Base-by-base conservation (phyloP, 2,329 filamentous ascomycete species). In the Diaporthe citrichinensis region DNA sequence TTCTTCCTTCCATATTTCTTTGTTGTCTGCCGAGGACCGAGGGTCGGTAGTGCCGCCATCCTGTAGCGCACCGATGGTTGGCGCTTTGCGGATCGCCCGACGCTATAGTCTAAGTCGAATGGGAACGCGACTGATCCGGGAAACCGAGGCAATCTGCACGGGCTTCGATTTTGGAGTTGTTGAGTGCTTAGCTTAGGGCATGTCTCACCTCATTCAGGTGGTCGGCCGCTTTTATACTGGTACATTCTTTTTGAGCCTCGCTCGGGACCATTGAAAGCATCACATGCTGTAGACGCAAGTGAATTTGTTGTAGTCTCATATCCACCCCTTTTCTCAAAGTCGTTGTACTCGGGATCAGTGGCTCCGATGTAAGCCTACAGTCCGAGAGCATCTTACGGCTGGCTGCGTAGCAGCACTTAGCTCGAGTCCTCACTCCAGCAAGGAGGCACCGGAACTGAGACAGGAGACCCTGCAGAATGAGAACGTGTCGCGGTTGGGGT, bases 21-120 rank as follows among this genome's bases (percentile, higher is more conserved):
- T 69, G 65, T 69, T 55, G 65, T 39, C 46, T 39, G 31, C 34
- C 34, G 31, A 69, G 65, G 49, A 39, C 49, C 49, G 65, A 69
- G 65, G 46, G 49, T 55, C 49, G 34, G 49, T 69, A 23, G 49
- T 31, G 49, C 31, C 31, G 65, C 49, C 34, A 31, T 55, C 46
- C 20, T 36, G 10, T 55, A 55, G 65, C n/a, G 65, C 2, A 20
- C 49, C 28, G 20, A 36, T 23, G 28, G 39, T 55, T 25, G 62
- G 62, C 28, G 49, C 34, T 28, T 41, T 39, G 65, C 65, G 65
- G 49, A 69, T 69, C 14, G 49, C 23, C 34, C 49, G 65, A 69
- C 65, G 65, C 65, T 41, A 39, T 69, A 10, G 49, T 55, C 49
- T 69, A 51, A 69, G 1, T 69, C 14, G 31, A 41, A 69, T 55